Conservation (phyloP, 2,329 filamentous ascomycete species). For the Cercospora sp. region DNA sequence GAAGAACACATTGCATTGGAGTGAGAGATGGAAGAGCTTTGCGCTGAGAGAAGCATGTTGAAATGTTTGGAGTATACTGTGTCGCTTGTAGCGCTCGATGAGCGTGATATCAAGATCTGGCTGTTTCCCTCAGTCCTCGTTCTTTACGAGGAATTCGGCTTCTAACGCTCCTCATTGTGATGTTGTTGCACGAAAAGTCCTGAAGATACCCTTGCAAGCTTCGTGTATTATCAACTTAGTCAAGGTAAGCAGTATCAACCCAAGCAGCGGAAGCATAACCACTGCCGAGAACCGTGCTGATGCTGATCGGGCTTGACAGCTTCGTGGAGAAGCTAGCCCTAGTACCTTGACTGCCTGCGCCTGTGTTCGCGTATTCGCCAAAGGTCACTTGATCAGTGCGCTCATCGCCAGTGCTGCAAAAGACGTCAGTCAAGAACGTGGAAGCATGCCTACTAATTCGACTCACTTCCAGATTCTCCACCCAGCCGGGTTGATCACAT, state of each 20-base stretch:
- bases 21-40: background rate
- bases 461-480: slow-evolving; percentile 57
- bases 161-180: background rate
- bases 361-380: slow-evolving; percentile 61
- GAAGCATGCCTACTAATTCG: background rate
- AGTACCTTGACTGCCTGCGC: slow-evolving; percentile 55
- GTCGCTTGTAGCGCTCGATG: background rate
- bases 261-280: slow-evolving; percentile 42
- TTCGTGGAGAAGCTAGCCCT: slow-evolving; percentile 53
- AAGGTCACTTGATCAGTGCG: slow-evolving; percentile 57
- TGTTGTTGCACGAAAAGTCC: background rate
- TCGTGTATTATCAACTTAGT: background rate
- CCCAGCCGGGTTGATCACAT: slow-evolving; percentile 60
- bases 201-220: background rate
- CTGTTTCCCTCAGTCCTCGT: background rate
- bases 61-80: background rate
- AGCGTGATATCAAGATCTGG: background rate
- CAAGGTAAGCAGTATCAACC: slow-evolving; percentile 41
- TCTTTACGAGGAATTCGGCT: background rate
- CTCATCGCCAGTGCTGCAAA: slow-evolving; percentile 39
- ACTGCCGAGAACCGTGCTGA: slow-evolving; percentile 49
- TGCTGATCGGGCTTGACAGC: slow-evolving; percentile 44
- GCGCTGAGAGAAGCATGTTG: background rate
- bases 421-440: background rate
- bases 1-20: background rate